These are phyloP conservation scores for Oxyria digyna DNA, from an alignment of 148 eudicot genomes.

Conservation along the genomic window DNA sequence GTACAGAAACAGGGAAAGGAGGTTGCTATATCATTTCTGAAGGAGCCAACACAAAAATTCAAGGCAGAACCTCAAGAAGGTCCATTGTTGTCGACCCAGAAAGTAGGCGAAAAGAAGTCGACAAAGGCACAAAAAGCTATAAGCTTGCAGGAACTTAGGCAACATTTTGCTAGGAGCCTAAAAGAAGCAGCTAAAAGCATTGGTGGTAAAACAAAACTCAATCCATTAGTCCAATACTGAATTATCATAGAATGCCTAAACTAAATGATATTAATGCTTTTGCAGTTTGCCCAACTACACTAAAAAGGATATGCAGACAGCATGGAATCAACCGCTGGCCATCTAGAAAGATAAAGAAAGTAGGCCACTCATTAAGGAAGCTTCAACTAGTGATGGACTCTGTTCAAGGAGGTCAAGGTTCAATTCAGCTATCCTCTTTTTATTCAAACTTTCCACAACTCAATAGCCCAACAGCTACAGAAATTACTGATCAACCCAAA, in stretches of 20 bases:
- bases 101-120: slow-evolving; percentile 35
- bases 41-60: slow-evolving; percentile 38
- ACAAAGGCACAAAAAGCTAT: slow-evolving; percentile 61
- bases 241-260: neutral
- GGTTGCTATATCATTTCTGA: slow-evolving; percentile 27
- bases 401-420: slow-evolving; percentile 75
- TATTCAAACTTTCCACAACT: slow-evolving; percentile 66
- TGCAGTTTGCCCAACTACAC: slow-evolving; percentile 91
- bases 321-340: slow-evolving; percentile 95
- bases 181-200: slow-evolving; percentile 88
- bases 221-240: neutral
- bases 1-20: slow-evolving; percentile 45
- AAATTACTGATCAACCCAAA: slow-evolving; percentile 22
- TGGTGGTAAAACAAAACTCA: slow-evolving; percentile 46
- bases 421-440: slow-evolving; percentile 70
- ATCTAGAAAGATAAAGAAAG: slow-evolving; percentile 92
- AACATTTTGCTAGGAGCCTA: slow-evolving; percentile 84
- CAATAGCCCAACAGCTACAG: slow-evolving; percentile 24
- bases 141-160: slow-evolving; percentile 61
- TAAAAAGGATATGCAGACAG: slow-evolving; percentile 94
- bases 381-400: slow-evolving; percentile 83
- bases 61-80: slow-evolving; percentile 19
- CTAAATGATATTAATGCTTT: neutral
- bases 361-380: slow-evolving; percentile 73
- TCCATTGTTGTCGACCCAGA: slow-evolving; percentile 11